Evolutionary conservation across 2,329 filamentous ascomycete species (phyloP), one percentile per base, ranked within the genome.

Genomic region (Helotiales sp.): DNA sequence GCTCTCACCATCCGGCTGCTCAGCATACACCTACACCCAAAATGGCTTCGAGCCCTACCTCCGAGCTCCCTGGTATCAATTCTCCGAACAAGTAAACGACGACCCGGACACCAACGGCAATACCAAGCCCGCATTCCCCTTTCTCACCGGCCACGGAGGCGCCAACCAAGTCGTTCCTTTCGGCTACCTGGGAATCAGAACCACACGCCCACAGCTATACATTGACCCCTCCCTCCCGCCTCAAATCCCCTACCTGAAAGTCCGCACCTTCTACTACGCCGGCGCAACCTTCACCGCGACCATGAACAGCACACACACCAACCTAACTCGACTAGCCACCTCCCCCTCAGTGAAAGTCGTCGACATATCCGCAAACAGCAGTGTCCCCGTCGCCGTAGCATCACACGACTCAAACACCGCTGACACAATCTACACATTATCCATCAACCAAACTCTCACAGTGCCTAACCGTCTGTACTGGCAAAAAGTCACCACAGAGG

Each of bases 71-170:
- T 92, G 88, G 83, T 91, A 87, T 77, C 89, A 91, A 70, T 89
- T 90, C 76, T 91, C 88, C 0, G 90, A 92, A 72, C 89, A 92
- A 75, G 80, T 89, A 55, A 77, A 87, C 22, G 90, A 92, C 72
- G 82, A 89, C 69, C 83, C 82, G 65, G 79, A 79, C 17, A 76
- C 79, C 0, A 92, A 91, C 64, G 89, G 89, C 10, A 64, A 69
- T n/a, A 74, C 73, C 2, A 75, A 75, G 15, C 75, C 74, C 3
- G 74, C 75, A 5, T 76, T 75, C 37, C 89, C 90, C 0, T 92
- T 92, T 79, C 78, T 92, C 26, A 92, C 90, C 0, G 90, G 90
- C 3, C 87, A 90, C 73, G 90, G 90, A 22, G 90, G 90, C 62
- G 86, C 88, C 15, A 86, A 91, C 70, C 89, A 91, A 75, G 86